Evolutionary conservation across 1,284 basidiomycete species (phyloP), one percentile per base, ranked within the genome.

Genomic region (Ustilago loliicola): DNA sequence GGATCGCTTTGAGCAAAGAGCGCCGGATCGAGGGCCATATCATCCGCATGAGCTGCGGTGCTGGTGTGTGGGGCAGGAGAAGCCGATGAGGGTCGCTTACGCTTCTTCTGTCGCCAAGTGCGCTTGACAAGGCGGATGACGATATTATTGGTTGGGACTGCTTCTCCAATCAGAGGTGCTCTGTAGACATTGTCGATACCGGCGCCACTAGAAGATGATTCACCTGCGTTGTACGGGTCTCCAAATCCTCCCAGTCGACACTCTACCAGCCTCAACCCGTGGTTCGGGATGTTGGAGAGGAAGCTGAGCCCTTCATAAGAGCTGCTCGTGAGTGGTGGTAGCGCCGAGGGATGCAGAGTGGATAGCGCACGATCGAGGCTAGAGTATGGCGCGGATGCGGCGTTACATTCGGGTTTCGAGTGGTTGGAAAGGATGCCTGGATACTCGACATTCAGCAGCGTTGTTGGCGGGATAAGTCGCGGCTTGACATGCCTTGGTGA

Each of bases 371-470:
- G 64, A 3, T 78, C 72, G 34, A 85, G 71, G 17, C 80, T 61
- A 17, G 25, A 25, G 11, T 27, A 60, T 13, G 55, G 47, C 5
- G 17, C 25, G 8, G 19, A 57, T 27, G 61, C 48, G 6, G 62
- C 61, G 1, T 23, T 15, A 6, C 36, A 34, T 23, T n/a, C 27
- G 1, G 25, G 55, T n/a, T 45, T 60, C 8, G 53, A 34, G 17
- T 64, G 51, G 9, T 53, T 19, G 2, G 57, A 38, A 3, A 80
- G 58, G 27, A 80, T 63, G 47, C 81, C 83, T 2, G 83, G 83
- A 61, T 83, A 85, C 47, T 85, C 83, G 62, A 85, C 65, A 27
- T 70, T 70, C 52, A 83, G 52, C 8, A 83, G 61, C 1, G 55
- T 34, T 9, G 63, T 72, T 34, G 67, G 13, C 2, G 83, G 83